Percentiles rank a stretch among this genome's conserved stretches.
phyloP scores from a whole-genome alignment of 148 eudicot species.

The Oxyria digyna region DNA sequence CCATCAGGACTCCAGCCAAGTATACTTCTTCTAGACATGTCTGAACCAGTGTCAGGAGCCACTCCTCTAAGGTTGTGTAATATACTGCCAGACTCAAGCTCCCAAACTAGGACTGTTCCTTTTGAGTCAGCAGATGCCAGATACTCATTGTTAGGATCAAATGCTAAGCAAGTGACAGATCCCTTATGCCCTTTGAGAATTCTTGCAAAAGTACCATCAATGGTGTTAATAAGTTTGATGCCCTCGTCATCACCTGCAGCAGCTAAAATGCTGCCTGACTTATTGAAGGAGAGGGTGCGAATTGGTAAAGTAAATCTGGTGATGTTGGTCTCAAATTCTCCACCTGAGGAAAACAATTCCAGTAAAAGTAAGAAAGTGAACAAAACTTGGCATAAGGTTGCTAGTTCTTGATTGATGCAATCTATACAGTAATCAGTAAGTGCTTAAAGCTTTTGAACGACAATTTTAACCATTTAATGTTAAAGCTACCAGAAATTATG shows the following conservation, averaged over 20 bases:
- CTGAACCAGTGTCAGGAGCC: conserved; percentile 62
- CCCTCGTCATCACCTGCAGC: conserved; percentile 99
- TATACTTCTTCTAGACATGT: conserved; percentile 38
- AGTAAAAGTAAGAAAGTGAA: not conserved
- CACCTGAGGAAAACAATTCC: conserved; percentile 33
- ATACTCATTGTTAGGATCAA: conserved; percentile 90
- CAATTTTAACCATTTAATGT: not conserved
- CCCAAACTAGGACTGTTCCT: conserved; percentile 85
- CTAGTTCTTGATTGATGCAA: not conserved
- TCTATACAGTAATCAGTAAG: not conserved
- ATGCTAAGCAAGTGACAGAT: conserved; percentile 69
- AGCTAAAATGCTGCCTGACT: conserved; percentile 89
- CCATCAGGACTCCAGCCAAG: conserved; percentile 98
- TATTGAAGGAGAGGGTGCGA: conserved; percentile 74
- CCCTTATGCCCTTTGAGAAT: conserved; percentile 90
- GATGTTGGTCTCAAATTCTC: conserved; percentile 89
- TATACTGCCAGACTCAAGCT: conserved; percentile 61
- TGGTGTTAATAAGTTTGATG: conserved; percentile 84
- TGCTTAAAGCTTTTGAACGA: not conserved
- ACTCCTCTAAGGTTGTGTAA: conserved; percentile 57
- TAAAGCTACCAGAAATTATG: not conserved
- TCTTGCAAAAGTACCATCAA: conserved; percentile 94
- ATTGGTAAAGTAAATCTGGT: conserved; percentile 94
- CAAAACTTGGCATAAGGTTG: not conserved
- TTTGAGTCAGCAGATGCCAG: conserved; percentile 77